Percentiles rank a stretch among this genome's conserved stretches.
Conservation (phyloP, 495 filamentous ascomycete species). For the Neurospora sp. region DNA sequence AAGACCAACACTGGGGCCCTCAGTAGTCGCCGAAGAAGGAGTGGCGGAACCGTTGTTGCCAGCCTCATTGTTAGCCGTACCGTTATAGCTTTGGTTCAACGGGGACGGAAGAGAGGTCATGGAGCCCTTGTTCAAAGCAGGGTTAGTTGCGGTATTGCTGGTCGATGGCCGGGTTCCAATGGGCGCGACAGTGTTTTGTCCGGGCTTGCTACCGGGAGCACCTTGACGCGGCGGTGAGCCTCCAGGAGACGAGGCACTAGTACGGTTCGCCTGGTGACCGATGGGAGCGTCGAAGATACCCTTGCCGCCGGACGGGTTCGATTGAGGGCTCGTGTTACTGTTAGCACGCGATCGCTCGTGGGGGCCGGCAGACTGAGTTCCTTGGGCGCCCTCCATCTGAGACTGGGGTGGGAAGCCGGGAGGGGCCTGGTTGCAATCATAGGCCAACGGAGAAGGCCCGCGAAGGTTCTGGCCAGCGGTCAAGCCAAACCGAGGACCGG, state of each 20-base stretch:
- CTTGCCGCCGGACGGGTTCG: conserved; percentile 59
- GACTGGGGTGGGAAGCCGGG: conserved; percentile 41
- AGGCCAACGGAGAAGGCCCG: conserved; percentile 45
- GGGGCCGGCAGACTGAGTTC: conserved; percentile 34
- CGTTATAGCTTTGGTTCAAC: conserved; percentile 65
- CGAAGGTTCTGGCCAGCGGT: conserved; percentile 46
- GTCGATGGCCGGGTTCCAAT: conserved; percentile 79
- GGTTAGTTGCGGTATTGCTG: conserved; percentile 46
- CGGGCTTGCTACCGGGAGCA: conserved; percentile 39
- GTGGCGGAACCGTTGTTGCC: conserved; percentile 19
- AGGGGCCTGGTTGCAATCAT: conserved; percentile 35
- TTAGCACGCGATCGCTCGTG: conserved; percentile 71
- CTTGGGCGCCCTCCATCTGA: conserved; percentile 28
- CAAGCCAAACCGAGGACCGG: conserved; percentile 36
- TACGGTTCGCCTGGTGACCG: conserved; percentile 69
- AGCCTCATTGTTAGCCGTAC: conserved; percentile 27
- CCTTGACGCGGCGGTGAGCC: conserved; percentile 72
- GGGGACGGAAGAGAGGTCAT: conserved; percentile 87
- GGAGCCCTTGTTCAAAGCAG: conserved; percentile 70
- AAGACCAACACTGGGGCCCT: conserved; percentile 27
- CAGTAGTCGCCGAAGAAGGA: conserved; percentile 28
- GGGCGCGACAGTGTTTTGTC: conserved; percentile 59
- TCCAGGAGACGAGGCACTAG: conserved; percentile 81
- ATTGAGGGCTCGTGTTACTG: conserved; percentile 67
- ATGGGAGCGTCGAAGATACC: conserved; percentile 53